Base-by-base conservation (phyloP, 306 rosid genomes). In the Lathyrus sativus region DNA sequence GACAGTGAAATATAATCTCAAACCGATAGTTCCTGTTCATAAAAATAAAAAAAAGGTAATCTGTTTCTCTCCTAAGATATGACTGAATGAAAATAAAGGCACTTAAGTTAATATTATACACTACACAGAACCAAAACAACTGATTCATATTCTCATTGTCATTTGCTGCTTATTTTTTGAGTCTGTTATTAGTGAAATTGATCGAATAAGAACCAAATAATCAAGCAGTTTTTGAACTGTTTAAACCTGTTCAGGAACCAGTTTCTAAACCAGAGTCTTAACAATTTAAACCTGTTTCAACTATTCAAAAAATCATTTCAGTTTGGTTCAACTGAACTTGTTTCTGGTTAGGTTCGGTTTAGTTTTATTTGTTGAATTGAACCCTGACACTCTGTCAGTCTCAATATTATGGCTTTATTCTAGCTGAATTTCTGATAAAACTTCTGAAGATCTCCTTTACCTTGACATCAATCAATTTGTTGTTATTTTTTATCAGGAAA, bases 341-440 rank as follows among this genome's bases (percentile, higher is more conserved):
- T 22, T 54, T 54, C 17, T 54, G 15, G 31, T 54, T 4, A 54
- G 24, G 58, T 22, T 51, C 0, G 2, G 58, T 51, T 53, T 51
- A 9, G 58, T 53, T 51, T 22, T 5, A 8, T 49, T 49, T 49
- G 55, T 49, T 15, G 26, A 49, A 17, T 49, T 49, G 28, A 49
- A 17, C 56, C 28, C 15, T 3, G 11, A 49, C 56, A 2, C 37
- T 54, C 37, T 54, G 8, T 5, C 38, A 55, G 26, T 4, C n/a
- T 76, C 82, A 49, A 53, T 11, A 43, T 76, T 54, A 11, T 7
- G 45, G 41, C 72, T 79, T 77, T 48, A 76, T 68, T 76, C 87
- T 33, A 26, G 46, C 29, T 76, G 78, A 54, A 42, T 41, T 35
- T 66, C 81, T 2, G 71, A 57, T 15, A 55, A 68, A 22, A 71